phyloP scores from a whole-genome alignment of 495 filamentous ascomycete genomes.

The Aspergillus incahuasiensis region DNA sequence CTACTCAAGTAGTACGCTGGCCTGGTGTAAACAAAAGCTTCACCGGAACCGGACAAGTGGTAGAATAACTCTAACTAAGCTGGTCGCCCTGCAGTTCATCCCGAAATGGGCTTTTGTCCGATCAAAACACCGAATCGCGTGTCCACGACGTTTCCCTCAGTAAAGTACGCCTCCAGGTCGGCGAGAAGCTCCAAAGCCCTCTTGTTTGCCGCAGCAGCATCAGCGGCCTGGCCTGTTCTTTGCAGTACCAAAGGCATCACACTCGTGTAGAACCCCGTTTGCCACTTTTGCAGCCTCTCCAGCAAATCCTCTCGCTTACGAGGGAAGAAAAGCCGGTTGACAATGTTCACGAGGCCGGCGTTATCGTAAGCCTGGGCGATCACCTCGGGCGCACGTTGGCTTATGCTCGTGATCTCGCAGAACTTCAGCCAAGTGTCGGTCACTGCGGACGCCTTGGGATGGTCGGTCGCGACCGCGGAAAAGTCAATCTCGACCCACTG shows the following conservation, averaged over 20 bases:
- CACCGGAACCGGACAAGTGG: too few species aligned
- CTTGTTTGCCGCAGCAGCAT: not conserved
- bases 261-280: not conserved
- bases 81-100: not conserved
- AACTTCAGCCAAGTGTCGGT: not conserved
- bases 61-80: not conserved
- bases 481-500: conserved; percentile 36
- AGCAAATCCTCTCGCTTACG: not conserved
- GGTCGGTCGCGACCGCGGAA: conserved; percentile 4
- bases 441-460: not conserved
- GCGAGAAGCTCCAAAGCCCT: not conserved
- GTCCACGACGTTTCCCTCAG: not conserved
- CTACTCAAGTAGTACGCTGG: too few species aligned
- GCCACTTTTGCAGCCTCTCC: not conserved
- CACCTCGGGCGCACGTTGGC: not conserved
- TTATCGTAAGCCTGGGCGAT: not conserved
- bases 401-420: not conserved
- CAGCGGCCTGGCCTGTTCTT: not conserved
- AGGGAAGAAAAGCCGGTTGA: not conserved
- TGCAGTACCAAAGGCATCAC: not conserved
- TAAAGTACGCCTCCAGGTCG: not conserved
- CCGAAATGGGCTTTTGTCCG: not conserved
- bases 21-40: too few species aligned
- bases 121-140: conserved; percentile 1
- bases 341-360: not conserved